Percentiles rank a stretch among this genome's conserved stretches.
These are phyloP conservation scores for Pseudogymnoascus pannorum DNA, from an alignment of 2,329 filamentous ascomycete species.

Conservation along the genomic window DNA sequence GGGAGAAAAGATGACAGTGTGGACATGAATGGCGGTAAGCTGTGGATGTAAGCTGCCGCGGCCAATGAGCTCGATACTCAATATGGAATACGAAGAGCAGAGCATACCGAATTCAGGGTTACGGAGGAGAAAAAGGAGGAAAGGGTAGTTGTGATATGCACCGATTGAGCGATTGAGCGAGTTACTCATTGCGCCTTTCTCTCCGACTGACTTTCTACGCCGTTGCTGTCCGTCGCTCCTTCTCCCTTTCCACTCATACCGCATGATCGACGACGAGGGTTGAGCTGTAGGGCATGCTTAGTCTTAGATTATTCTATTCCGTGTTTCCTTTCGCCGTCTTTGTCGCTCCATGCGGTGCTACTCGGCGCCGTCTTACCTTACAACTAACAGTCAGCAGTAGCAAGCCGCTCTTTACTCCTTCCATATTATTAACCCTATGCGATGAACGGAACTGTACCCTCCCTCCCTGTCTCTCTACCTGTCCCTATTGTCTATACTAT, in stretches of 20 bases:
- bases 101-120: background rate
- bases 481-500: too few species aligned
- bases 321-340: too few species aligned
- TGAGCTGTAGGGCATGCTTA: conserved; percentile 1
- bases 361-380: background rate
- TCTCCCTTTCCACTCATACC: background rate
- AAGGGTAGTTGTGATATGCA: conserved; percentile 1
- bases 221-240: background rate
- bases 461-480: too few species aligned
- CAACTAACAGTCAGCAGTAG: too few species aligned
- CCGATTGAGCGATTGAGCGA: conserved; percentile 4
- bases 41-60: background rate
- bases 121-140: too few species aligned
- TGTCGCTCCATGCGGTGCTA: background rate
- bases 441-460: background rate
- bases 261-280: conserved; percentile 3
- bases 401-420: background rate
- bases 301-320: background rate
- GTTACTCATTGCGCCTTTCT: background rate
- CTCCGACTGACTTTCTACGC: background rate
- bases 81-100: conserved; percentile 2
- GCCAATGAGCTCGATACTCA: background rate
- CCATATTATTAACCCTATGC: background rate
- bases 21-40: background rate
- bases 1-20: background rate